Evolutionary conservation across 495 filamentous ascomycete genomes (phyloP).

Genomic region (Penicillium coffeae): DNA sequence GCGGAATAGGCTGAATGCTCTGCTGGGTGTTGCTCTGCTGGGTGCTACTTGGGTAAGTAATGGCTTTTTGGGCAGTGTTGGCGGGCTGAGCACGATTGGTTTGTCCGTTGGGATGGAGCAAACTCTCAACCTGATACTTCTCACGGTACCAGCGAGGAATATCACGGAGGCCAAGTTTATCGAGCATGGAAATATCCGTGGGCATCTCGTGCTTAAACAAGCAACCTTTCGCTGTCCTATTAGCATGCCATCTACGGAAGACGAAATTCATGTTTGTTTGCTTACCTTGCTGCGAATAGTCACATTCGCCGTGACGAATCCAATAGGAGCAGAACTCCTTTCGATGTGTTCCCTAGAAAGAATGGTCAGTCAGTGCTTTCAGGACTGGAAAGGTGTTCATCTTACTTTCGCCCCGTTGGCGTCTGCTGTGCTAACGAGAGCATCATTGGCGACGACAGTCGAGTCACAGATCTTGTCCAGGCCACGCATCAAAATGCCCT

Average conservation of each 20-base stretch:
- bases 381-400: no score
- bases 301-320: constrained; percentile 79
- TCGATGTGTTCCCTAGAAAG: no score
- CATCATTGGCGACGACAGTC: not conserved
- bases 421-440: no score
- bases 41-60: not conserved
- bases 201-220: constrained; percentile 88
- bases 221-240: constrained; percentile 49
- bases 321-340: constrained; percentile 87
- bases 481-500: constrained; percentile 7
- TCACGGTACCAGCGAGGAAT: constrained; percentile 57
- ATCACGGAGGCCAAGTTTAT: constrained; percentile 55
- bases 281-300: constrained; percentile 70
- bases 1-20: no score
- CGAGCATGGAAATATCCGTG: constrained; percentile 52
- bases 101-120: constrained; percentile 7
- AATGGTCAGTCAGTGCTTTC: no score
- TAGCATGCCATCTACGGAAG: not conserved
- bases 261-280: not conserved
- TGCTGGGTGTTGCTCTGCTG: not conserved
- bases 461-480: not conserved
- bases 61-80: not conserved
- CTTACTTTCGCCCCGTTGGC: no score
- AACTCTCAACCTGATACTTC: constrained; percentile 32
- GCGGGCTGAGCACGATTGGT: not conserved